Evolutionary conservation across 257 asterid genomes (phyloP).

Genomic region (Lycium ferocissimum): DNA sequence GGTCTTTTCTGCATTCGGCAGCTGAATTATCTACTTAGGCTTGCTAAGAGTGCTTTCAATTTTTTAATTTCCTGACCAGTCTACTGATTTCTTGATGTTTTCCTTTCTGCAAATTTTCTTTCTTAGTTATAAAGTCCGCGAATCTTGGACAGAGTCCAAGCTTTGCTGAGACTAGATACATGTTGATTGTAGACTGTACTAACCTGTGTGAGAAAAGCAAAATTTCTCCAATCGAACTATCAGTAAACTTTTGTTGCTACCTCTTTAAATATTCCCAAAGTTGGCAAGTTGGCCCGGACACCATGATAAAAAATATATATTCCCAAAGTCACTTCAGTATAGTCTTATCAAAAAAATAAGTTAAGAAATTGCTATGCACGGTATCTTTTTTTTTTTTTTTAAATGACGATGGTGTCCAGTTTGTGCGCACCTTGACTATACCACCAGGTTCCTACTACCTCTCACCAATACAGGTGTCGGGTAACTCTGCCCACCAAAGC

Average conservation of each 20-base stretch:
- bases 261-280: background rate
- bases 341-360: background rate
- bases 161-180: background rate
- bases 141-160: background rate
- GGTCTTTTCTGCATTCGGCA: constrained; percentile 33
- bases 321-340: background rate
- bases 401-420: background rate
- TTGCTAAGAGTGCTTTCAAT: background rate
- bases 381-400: background rate
- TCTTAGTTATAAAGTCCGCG: background rate
- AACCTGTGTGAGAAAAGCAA: background rate
- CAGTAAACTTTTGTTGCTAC: background rate
- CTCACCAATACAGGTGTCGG: background rate
- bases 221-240: background rate
- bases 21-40: background rate
- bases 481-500: background rate
- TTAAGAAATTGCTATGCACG: background rate
- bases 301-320: too few relatives aligned
- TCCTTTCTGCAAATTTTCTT: constrained; percentile 5
- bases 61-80: background rate
- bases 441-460: background rate
- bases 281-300: too few relatives aligned
- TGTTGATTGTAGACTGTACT: background rate
- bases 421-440: background rate
- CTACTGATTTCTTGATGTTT: background rate